These are phyloP conservation scores for Actinomortierella wolfii DNA, from an alignment of 371 early-diverging fungal species.

Conservation along the genomic window DNA sequence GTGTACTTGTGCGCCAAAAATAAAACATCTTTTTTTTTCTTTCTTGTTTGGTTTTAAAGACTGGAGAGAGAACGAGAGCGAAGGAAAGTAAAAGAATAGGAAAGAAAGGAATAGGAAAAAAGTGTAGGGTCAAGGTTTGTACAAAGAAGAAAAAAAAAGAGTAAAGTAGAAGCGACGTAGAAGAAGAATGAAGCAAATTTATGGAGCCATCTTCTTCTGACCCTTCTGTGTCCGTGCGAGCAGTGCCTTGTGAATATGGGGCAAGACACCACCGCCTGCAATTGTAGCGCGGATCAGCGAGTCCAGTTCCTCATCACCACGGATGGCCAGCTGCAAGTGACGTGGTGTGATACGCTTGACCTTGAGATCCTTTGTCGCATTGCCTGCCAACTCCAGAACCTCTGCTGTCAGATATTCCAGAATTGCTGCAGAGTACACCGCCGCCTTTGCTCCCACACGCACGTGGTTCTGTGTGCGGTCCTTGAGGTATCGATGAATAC, in stretches of 20 bases:
- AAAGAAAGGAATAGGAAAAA: too few relatives aligned
- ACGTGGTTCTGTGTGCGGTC: slow-evolving; percentile 75
- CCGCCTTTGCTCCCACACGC: slow-evolving; percentile 91
- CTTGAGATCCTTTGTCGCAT: slow-evolving; percentile 89
- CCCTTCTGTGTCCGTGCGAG: slow-evolving; percentile 15
- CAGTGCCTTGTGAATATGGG: slow-evolving; percentile 78
- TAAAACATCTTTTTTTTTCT: too few relatives aligned
- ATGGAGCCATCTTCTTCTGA: not conserved
- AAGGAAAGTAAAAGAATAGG: slow-evolving; percentile 1
- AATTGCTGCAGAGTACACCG: slow-evolving; percentile 89
- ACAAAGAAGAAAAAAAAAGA: not conserved
- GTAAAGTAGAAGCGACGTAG: not conserved
- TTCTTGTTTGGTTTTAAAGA: too few relatives aligned
- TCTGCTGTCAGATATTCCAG: slow-evolving; percentile 92
- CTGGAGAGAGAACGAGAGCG: not conserved
- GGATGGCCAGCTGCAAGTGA: slow-evolving; percentile 89
- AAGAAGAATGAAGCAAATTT: not conserved
- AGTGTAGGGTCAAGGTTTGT: too few relatives aligned
- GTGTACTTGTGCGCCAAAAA: too few relatives aligned
- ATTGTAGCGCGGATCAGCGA: slow-evolving; percentile 88
- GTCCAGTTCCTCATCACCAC: slow-evolving; percentile 92
- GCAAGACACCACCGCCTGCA: slow-evolving; percentile 88
- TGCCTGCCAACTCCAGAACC: slow-evolving; percentile 90
- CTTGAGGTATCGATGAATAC: slow-evolving; percentile 90
- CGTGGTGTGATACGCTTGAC: slow-evolving; percentile 90